A percentile compares a stretch with the other conserved stretches of the same genome.
phyloP scores from a whole-genome alignment of 352 stramenopile species.

The Phytopythium boreale region DNA sequence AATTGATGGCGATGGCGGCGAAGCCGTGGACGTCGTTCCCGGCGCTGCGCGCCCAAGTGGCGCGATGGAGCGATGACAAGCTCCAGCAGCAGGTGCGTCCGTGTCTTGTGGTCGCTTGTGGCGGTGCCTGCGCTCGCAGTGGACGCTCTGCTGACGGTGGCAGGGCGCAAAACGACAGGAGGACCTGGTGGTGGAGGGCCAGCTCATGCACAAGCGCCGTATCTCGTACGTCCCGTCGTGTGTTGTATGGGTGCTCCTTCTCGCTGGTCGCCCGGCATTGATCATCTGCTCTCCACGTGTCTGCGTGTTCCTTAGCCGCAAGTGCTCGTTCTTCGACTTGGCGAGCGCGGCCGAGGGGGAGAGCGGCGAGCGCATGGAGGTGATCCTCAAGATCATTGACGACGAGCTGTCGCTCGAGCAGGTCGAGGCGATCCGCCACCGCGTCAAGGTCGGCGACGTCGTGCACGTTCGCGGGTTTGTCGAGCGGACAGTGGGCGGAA shows the following conservation, averaged over 20 bases:
- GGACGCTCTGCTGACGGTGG: neutral
- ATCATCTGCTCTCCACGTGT: too few species aligned
- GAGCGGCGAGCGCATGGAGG: slow-evolving; percentile 46
- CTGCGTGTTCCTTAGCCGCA: slow-evolving; percentile 28
- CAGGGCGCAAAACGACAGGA: slow-evolving; percentile 8
- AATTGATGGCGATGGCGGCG: neutral
- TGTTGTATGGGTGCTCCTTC: neutral
- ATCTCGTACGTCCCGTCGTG: slow-evolving; percentile 42
- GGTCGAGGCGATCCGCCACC: slow-evolving; percentile 57
- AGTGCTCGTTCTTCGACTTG: slow-evolving; percentile 78
- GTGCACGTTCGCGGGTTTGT: slow-evolving; percentile 59
- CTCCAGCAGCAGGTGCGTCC: slow-evolving; percentile 11
- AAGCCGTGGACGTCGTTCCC: slow-evolving; percentile 40
- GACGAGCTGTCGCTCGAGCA: slow-evolving; percentile 58
- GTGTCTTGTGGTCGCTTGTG: neutral
- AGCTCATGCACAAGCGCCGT: slow-evolving; percentile 71
- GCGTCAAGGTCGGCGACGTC: slow-evolving; percentile 65
- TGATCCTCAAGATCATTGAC: slow-evolving; percentile 78
- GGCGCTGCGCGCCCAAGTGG: slow-evolving; percentile 38
- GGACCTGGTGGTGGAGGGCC: slow-evolving; percentile 57
- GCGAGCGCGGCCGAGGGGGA: slow-evolving; percentile 21
- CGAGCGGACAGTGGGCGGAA: slow-evolving; percentile 26
- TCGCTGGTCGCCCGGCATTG: too few species aligned
- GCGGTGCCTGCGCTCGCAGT: neutral
- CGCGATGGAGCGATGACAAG: slow-evolving; percentile 20